phyloP scores from a whole-genome alignment of 495 filamentous ascomycete species.

The Penicillium canescens region DNA sequence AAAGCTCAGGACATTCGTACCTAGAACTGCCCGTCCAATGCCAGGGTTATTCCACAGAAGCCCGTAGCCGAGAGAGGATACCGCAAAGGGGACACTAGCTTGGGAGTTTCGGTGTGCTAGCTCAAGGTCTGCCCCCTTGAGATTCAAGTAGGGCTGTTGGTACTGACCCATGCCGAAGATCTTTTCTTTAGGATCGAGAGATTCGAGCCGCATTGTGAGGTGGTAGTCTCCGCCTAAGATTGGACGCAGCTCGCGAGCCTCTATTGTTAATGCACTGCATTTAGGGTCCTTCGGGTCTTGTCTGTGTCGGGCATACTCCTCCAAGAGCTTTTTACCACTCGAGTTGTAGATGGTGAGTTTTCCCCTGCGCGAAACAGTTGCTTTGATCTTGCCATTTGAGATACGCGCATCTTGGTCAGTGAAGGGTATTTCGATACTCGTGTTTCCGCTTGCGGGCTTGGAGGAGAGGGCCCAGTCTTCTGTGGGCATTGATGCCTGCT shows the following conservation, averaged over 20 bases:
- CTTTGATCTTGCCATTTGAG: constrained; percentile 52
- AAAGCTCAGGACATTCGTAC: constrained; percentile 58
- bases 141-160: constrained; percentile 55
- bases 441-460: constrained; percentile 16
- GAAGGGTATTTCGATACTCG: constrained; percentile 21
- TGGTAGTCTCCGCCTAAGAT: constrained; percentile 52
- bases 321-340: constrained; percentile 44
- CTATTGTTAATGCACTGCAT: constrained; percentile 52
- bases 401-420: constrained; percentile 40
- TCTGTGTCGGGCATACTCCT: constrained; percentile 58
- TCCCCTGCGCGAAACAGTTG: constrained; percentile 43
- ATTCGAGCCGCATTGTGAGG: constrained; percentile 55
- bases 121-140: constrained; percentile 58
- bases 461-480: constrained; percentile 54
- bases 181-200: constrained; percentile 49
- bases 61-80: constrained; percentile 57
- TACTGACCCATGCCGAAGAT: constrained; percentile 66
- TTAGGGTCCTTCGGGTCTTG: constrained; percentile 52
- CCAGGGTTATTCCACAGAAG: constrained; percentile 61
- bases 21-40: constrained; percentile 56
- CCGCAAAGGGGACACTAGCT: constrained; percentile 56
- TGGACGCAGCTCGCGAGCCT: constrained; percentile 56
- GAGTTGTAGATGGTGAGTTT: constrained; percentile 53
- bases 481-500: constrained; percentile 43
- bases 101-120: constrained; percentile 63